Percentiles rank a stretch among this genome's conserved stretches.
Evolutionary conservation across 305 asterid genomes (phyloP).

Genomic region (Stenogyne calaminthoides): DNA sequence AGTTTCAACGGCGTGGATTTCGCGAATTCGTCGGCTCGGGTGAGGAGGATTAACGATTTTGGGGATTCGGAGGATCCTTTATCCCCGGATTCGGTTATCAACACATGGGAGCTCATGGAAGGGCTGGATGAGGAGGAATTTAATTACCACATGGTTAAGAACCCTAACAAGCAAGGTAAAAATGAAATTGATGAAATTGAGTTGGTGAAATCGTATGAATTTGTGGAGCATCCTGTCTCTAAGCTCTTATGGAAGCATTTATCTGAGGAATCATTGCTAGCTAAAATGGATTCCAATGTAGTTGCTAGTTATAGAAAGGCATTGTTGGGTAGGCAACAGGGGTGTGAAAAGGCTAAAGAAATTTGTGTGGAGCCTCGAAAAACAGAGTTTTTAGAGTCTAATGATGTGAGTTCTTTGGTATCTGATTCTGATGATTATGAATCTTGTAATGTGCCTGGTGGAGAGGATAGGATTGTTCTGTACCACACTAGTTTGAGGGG

Average conservation of each 20-base stretch:
- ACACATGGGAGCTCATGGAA: conserved; percentile 98
- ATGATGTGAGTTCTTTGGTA: conserved; percentile 26
- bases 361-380: conserved; percentile 14
- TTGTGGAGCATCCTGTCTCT: conserved; percentile 69
- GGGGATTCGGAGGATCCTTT: conserved; percentile 46
- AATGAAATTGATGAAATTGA: conserved; percentile 47
- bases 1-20: conserved; percentile 35
- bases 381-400: conserved; percentile 31
- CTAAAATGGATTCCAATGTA: conserved; percentile 60
- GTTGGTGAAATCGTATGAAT: conserved; percentile 57
- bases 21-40: conserved; percentile 35
- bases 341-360: conserved; percentile 36
- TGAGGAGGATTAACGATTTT: conserved; percentile 36
- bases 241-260: conserved; percentile 92
- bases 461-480: conserved; percentile 62
- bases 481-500: conserved; percentile 94
- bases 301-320: conserved; percentile 58
- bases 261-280: conserved; percentile 70
- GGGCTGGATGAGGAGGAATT: conserved; percentile 76
- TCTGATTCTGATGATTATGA: conserved; percentile 35
- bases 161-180: conserved; percentile 32
- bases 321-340: conserved; percentile 45
- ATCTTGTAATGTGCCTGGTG: conserved; percentile 36
- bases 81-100: conserved; percentile 86
- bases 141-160: conserved; percentile 48